Conservation (phyloP, 139 green algal species). For the Chlorella vulgaris region DNA sequence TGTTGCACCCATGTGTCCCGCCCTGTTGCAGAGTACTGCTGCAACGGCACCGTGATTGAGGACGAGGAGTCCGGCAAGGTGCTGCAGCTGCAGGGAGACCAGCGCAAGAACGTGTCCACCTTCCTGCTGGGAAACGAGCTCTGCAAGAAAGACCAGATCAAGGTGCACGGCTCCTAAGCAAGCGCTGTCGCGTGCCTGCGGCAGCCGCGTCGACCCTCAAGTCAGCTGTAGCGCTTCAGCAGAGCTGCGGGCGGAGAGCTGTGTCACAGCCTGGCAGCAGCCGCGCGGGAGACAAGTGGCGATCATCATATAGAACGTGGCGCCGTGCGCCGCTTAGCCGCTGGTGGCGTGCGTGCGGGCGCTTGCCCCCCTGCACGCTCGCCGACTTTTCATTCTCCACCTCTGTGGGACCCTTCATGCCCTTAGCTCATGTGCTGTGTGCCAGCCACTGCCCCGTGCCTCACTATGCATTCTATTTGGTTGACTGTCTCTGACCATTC, state of each 20-base stretch:
- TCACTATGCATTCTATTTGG: background rate
- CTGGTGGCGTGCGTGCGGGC: background rate
- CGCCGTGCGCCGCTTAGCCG: no score
- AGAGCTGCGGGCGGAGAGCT: no score
- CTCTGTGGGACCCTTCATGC: background rate
- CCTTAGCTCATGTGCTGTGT: background rate
- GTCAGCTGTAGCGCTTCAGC: no score
- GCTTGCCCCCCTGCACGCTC: background rate
- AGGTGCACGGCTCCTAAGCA: slow-evolving; percentile 96
- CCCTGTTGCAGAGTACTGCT: slow-evolving; percentile 90
- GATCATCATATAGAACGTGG: no score
- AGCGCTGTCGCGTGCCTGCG: background rate
- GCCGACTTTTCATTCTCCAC: background rate
- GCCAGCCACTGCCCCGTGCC: background rate
- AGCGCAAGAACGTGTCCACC: slow-evolving; percentile 97
- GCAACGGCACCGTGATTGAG: slow-evolving; percentile 98
- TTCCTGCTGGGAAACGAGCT: slow-evolving; percentile 93
- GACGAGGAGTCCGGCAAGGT: slow-evolving; percentile 92
- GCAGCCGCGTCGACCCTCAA: no score
- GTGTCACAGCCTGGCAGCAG: background rate
- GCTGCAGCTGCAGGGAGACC: slow-evolving; percentile 99
- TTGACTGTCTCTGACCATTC: background rate
- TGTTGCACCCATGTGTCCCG: no score
- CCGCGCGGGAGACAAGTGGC: background rate
- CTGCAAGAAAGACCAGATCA: slow-evolving; percentile 98